Evolutionary conservation across 352 stramenopile genomes (phyloP).

Genomic region (Phytophthora boehmeriae): DNA sequence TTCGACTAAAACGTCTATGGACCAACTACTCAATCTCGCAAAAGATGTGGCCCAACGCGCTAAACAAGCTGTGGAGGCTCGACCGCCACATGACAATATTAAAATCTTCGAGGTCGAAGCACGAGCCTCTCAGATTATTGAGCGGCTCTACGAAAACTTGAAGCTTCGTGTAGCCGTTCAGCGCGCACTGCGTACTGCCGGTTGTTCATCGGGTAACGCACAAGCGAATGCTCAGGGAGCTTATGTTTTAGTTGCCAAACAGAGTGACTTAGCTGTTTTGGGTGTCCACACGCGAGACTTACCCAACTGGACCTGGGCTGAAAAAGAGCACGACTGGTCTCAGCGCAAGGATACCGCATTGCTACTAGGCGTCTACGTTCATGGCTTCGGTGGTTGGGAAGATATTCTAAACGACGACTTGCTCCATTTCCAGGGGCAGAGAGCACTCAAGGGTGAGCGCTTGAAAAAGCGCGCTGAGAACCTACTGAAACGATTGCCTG

Average conservation of each 20-base stretch:
- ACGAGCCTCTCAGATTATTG: conserved; percentile 73
- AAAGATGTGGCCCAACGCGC: conserved; percentile 66
- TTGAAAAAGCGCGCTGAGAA: conserved; percentile 88
- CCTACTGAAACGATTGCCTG: conserved; percentile 72
- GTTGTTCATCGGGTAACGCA: conserved; percentile 47
- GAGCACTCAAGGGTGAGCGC: conserved; percentile 80
- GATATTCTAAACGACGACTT: conserved; percentile 86
- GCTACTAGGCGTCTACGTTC: conserved; percentile 83
- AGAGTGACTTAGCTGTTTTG: conserved; percentile 68
- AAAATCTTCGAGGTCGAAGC: conserved; percentile 83
- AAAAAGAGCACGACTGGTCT: conserved; percentile 86
- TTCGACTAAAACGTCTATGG: conserved; percentile 60
- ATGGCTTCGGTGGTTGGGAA: conserved; percentile 88
- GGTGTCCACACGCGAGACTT: conserved; percentile 68
- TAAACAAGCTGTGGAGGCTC: conserved; percentile 53
- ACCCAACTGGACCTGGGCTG: conserved; percentile 71
- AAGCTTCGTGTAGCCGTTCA: conserved; percentile 87
- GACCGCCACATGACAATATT: conserved; percentile 67
- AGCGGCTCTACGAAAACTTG: conserved; percentile 86
- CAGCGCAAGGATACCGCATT: conserved; percentile 79
- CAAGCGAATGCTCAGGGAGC: conserved; percentile 55
- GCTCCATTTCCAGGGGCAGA: conserved; percentile 80
- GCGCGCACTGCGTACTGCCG: conserved; percentile 58
- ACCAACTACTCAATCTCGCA: conserved; percentile 60
- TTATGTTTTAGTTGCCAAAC: conserved; percentile 76